These are phyloP conservation scores for Candida schatavii DNA, from an alignment of 805 yeast species.

Conservation along the genomic window DNA sequence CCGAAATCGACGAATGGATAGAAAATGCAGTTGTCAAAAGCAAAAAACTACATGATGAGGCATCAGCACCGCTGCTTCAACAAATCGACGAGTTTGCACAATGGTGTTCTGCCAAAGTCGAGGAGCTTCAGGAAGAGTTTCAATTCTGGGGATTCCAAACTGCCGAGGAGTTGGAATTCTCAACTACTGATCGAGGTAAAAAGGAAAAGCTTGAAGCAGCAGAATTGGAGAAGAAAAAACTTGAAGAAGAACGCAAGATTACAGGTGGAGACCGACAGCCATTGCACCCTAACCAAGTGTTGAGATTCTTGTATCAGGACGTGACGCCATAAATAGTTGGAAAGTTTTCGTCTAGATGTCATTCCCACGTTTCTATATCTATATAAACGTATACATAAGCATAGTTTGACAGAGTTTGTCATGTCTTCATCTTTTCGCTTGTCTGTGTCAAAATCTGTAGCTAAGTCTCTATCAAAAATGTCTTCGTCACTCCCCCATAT, in stretches of 20 bases:
- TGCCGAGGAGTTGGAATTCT: constrained; percentile 40
- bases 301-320: constrained; percentile 37
- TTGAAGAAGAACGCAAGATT: constrained; percentile 22
- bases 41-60: constrained; percentile 18
- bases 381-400: too few relatives aligned
- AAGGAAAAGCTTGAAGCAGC: constrained; percentile 22
- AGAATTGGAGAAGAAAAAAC: constrained; percentile 14
- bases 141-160: constrained; percentile 63
- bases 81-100: constrained; percentile 64
- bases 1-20: constrained; percentile 90
- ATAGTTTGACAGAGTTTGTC: too few relatives aligned
- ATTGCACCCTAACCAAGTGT: constrained; percentile 32
- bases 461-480: too few relatives aligned
- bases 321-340: neutral
- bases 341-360: too few relatives aligned
- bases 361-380: too few relatives aligned
- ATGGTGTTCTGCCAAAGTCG: constrained; percentile 61
- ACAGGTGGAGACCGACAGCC: constrained; percentile 25
- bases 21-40: constrained; percentile 28
- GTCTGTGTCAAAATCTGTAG: too few relatives aligned
- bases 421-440: too few relatives aligned
- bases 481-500: too few relatives aligned
- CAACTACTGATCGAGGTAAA: constrained; percentile 32
- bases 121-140: constrained; percentile 51
- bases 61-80: constrained; percentile 21